Evolutionary conservation across 176 grass and related monocot species (phyloP).

Genomic region (Triticum aestivum): DNA sequence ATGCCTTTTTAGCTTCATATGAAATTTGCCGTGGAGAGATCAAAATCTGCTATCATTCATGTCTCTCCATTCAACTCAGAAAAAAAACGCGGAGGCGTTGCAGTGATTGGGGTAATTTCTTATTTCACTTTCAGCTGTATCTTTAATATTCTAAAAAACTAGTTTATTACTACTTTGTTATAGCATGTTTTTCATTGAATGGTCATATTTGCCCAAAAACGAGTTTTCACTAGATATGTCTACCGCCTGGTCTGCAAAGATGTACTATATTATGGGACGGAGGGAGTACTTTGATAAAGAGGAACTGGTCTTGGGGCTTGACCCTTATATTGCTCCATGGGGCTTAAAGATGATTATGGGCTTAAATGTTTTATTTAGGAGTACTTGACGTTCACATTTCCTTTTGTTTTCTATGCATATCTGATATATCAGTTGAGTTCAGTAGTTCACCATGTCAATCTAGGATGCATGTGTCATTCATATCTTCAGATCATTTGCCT

Average conservation of each 20-base stretch:
- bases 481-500: slow-evolving; percentile 13
- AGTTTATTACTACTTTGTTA: slow-evolving; percentile 10
- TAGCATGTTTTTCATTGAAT: slow-evolving; percentile 8
- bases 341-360: neutral
- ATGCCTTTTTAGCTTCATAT: slow-evolving; percentile 62
- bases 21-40: slow-evolving; percentile 68
- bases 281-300: neutral
- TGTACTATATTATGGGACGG: neutral
- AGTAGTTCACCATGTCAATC: neutral
- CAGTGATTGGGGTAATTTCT: slow-evolving; percentile 59
- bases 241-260: neutral
- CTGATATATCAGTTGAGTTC: neutral
- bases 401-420: neutral
- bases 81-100: slow-evolving; percentile 79
- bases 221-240: neutral
- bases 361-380: neutral
- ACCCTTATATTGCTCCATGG: neutral
- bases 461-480: neutral
- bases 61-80: slow-evolving; percentile 91
- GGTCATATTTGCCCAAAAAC: neutral
- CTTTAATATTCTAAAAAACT: neutral
- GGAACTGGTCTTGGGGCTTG: neutral
- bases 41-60: slow-evolving; percentile 74
- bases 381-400: neutral
- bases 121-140: neutral